A percentile compares a stretch with the other conserved stretches of the same genome.
Evolutionary conservation across 305 asterid genomes (phyloP).

Genomic region (Fraxinus baroniana): DNA sequence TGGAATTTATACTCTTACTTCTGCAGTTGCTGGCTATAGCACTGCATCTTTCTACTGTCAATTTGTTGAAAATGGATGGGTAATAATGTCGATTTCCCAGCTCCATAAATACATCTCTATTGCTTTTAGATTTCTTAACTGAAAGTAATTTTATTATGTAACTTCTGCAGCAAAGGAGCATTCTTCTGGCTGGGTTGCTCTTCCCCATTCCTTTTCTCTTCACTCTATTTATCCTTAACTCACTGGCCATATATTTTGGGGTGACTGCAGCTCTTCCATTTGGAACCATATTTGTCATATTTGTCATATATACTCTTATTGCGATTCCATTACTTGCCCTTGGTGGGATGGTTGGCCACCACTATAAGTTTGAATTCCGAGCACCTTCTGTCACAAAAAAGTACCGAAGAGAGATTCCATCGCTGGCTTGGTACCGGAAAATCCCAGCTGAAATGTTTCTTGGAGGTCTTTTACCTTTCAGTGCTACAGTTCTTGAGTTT

Average conservation of each 20-base stretch:
- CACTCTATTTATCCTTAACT: constrained; percentile 50
- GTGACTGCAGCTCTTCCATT: constrained; percentile 72
- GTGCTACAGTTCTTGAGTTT: constrained; percentile 69
- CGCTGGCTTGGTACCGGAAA: constrained; percentile 60
- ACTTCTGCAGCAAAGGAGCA: constrained; percentile 58
- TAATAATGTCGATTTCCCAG: constrained; percentile 28
- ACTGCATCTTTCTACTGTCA: constrained; percentile 70
- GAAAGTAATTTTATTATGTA: background rate
- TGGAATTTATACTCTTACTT: constrained; percentile 58
- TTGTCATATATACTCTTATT: constrained; percentile 44
- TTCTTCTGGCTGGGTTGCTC: constrained; percentile 52
- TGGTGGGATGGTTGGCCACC: constrained; percentile 64
- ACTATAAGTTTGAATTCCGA: constrained; percentile 42
- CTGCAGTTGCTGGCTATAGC: constrained; percentile 71
- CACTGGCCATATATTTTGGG: constrained; percentile 49
- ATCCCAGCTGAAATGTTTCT: constrained; percentile 74
- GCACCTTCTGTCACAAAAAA: constrained; percentile 51
- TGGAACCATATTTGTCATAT: constrained; percentile 55
- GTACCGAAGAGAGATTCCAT: constrained; percentile 55
- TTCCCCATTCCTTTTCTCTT: constrained; percentile 53
- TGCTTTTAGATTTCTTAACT: constrained; percentile 9
- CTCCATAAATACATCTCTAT: constrained; percentile 4
- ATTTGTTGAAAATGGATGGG: constrained; percentile 69
- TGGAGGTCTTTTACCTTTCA: constrained; percentile 79
- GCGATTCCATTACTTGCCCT: constrained; percentile 62